Base-by-base conservation (phyloP, 306 rosid species). In the Medicago lupulina region DNA sequence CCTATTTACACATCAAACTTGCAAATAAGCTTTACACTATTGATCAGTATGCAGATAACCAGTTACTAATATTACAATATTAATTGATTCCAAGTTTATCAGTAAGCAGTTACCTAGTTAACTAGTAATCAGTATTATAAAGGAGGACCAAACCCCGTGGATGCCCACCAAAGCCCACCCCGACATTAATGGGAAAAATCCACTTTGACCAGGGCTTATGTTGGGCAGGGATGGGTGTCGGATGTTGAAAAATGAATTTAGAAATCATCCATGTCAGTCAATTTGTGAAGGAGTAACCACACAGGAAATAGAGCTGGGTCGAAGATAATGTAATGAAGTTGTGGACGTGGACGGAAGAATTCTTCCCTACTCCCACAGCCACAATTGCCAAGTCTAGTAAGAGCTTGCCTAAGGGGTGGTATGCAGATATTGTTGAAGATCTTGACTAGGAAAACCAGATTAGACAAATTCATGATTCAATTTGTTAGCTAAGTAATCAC, bases 401-500 rank as follows among this genome's bases (percentile, higher is more conserved):
- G 19, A 53, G 59, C 55, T 49, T 49, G 18, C 55, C 18, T 15
- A 49, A 5, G 9, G 55, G 19, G 55, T 50, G 9, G 10, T 1
- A 15, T 50, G 19, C 55, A 51, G 10, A 16, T 16, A 28, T 55
- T 9, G 61, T 28, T 54, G 61, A 54, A 18, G 13, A 54, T 13
- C 12, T 54, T 55, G 6, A 9, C 14, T 55, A 18, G 31, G 13
- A 55, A 55, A 55, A 55, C 65, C 51, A 2, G 70, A 60, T 60
- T 31, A 41, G 76, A 51, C 50, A 43, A 68, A 62, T 54, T 55
- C 57, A 46, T 47, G 55, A 81, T 71, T 73, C 68, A 74, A 40
- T 60, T 38, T 46, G 28, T 62, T 51, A 64, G 31, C 71, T 18
- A 8, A 9, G 53, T 19, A 79, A 75, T 55, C 59, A 60, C 5